These are phyloP conservation scores for Meyerozyma guilliermondii DNA, from an alignment of 1,139 yeast genomes.

Conservation along the genomic window DNA sequence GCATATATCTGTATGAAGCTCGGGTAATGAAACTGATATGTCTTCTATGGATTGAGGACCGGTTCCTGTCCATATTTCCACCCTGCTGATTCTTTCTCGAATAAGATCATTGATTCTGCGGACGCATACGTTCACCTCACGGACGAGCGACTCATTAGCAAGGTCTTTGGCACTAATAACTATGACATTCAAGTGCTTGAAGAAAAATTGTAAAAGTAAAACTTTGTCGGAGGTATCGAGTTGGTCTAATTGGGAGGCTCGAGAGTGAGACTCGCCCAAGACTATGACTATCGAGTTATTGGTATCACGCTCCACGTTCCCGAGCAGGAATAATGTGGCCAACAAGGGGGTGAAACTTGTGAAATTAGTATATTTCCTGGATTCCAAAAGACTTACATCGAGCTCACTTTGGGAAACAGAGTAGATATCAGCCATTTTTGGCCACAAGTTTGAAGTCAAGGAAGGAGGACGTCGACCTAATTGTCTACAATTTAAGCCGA, in stretches of 20 bases:
- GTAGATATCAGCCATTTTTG: neutral
- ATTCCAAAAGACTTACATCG: constrained; percentile 4
- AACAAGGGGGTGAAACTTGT: neutral
- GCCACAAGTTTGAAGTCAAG: too few species aligned
- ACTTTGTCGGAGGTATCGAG: constrained; percentile 18
- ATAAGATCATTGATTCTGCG: constrained; percentile 22
- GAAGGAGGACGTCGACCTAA: too few species aligned
- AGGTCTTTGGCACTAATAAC: constrained; percentile 20
- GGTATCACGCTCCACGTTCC: neutral
- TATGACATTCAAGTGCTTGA: constrained; percentile 39
- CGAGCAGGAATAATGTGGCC: neutral
- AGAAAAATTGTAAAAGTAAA: constrained; percentile 32
- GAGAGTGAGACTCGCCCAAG: neutral
- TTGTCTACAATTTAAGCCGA: too few species aligned
- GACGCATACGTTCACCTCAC: constrained; percentile 23
- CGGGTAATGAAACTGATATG: constrained; percentile 8
- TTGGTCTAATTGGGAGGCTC: neutral
- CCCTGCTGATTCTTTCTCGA: constrained; percentile 40
- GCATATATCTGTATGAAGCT: constrained; percentile 5
- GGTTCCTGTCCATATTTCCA: constrained; percentile 57
- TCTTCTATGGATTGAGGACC: constrained; percentile 26
- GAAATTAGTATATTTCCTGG: neutral
- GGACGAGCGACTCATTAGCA: constrained; percentile 13
- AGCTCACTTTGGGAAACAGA: constrained; percentile 5
- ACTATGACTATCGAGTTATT: neutral